phyloP scores from a whole-genome alignment of 768 basidiomycete species.

The Russula sp. region DNA sequence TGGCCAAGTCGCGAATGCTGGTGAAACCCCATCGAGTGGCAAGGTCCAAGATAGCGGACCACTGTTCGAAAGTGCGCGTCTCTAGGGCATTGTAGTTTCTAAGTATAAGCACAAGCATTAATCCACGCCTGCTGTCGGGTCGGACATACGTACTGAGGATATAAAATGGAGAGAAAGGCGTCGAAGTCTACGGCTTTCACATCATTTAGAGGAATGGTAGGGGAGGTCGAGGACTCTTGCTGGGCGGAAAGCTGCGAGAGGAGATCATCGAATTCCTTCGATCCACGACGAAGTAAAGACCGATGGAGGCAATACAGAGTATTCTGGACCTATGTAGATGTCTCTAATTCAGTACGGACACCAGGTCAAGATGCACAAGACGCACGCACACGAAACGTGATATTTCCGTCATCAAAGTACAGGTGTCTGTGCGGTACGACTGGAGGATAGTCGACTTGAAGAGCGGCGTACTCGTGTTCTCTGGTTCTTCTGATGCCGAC shows the following conservation, averaged over 20 bases:
- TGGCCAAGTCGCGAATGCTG: constrained; percentile 21
- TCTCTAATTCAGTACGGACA: background rate
- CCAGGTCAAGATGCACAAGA: background rate
- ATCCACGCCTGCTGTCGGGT: background rate
- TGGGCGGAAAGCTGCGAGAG: background rate
- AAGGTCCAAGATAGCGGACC: constrained; percentile 24
- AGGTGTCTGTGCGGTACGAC: constrained; percentile 8
- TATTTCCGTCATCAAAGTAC: constrained; percentile 25
- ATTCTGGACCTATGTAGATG: constrained; percentile 7
- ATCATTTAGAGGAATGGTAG: constrained; percentile 6
- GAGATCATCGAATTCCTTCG: constrained; percentile 8
- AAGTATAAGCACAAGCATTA: background rate
- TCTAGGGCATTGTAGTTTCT: constrained; percentile 20
- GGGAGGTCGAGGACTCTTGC: background rate
- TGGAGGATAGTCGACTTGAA: background rate
- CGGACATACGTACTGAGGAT: constrained; percentile 19
- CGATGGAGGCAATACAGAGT: constrained; percentile 24
- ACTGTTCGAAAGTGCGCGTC: constrained; percentile 17
- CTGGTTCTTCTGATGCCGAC: background rate
- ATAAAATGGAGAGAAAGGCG: constrained; percentile 26
- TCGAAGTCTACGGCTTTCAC: constrained; percentile 22
- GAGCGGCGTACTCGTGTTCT: background rate
- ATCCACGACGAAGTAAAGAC: constrained; percentile 24
- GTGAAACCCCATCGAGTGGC: constrained; percentile 26
- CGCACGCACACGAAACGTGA: constrained; percentile 19